A percentile compares a stretch with the other conserved stretches of the same genome.
phyloP scores from a whole-genome alignment of 1,284 basidiomycete species.

The Ganoderma sinense region DNA sequence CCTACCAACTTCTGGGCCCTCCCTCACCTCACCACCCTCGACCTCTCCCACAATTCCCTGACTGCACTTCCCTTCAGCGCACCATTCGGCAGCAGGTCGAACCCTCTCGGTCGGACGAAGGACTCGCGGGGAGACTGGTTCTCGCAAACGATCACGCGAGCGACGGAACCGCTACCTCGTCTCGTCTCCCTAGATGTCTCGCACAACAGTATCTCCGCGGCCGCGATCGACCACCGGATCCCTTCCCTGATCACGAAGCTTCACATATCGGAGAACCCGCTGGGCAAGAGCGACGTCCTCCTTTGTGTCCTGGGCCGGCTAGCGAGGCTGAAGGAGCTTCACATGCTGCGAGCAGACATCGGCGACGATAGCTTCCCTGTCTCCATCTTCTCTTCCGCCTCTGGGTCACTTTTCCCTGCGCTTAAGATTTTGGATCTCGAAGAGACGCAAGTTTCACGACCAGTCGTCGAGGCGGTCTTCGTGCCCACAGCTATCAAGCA shows the following conservation, averaged over 20 bases:
- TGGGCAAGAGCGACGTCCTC: conserved; percentile 44
- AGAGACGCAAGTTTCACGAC: conserved; percentile 62
- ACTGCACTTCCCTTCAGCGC: conserved; percentile 64
- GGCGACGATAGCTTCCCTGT: conserved; percentile 64
- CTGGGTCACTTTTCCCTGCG: conserved; percentile 51
- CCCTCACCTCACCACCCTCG: conserved; percentile 68
- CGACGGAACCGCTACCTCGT: conserved; percentile 67
- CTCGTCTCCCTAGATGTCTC: conserved; percentile 67
- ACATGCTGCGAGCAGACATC: conserved; percentile 62
- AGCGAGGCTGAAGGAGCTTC: conserved; percentile 63
- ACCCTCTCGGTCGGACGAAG: conserved; percentile 36
- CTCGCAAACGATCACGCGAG: conserved; percentile 63
- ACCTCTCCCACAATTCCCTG: conserved; percentile 75
- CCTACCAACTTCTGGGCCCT: conserved; percentile 72
- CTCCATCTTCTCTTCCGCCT: conserved; percentile 44
- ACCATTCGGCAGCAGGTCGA: conserved; percentile 51
- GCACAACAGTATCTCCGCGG: conserved; percentile 66
- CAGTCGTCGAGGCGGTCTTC: conserved; percentile 54
- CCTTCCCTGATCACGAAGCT: conserved; percentile 43
- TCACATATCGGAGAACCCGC: conserved; percentile 50
- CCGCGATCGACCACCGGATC: conserved; percentile 55
- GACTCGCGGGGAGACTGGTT: conserved; percentile 60
- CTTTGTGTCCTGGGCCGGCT: conserved; percentile 57
- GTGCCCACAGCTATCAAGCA: conserved; percentile 43
- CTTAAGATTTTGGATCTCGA: conserved; percentile 68